phyloP scores from a whole-genome alignment of 1,139 yeast genomes.

The Zygoascus meyerae region DNA sequence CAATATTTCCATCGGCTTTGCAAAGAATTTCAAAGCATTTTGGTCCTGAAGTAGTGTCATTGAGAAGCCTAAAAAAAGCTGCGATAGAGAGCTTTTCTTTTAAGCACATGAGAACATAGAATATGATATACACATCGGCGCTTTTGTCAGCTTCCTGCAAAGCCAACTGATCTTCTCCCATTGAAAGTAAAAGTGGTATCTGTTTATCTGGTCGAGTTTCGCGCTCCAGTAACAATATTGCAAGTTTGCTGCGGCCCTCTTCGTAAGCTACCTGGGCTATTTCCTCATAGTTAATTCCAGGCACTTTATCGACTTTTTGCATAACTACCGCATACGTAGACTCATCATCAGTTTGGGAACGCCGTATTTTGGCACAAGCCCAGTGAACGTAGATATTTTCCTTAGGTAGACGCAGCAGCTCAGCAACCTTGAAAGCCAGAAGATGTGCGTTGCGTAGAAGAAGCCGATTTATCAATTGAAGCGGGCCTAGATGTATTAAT shows the following conservation, averaged over 20 bases:
- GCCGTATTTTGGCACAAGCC: conserved; percentile 70
- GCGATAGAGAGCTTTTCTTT: conserved; percentile 45
- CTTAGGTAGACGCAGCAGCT: conserved; percentile 46
- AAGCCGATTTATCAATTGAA: conserved; percentile 52
- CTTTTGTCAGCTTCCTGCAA: conserved; percentile 62
- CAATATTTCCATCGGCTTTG: conserved; percentile 25
- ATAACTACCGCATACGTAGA: conserved; percentile 50
- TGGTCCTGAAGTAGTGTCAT: conserved; percentile 40
- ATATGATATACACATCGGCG: conserved; percentile 58
- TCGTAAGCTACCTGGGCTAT: conserved; percentile 69
- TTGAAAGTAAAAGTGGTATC: conserved; percentile 56
- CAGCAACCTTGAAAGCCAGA: conserved; percentile 57
- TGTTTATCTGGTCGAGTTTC: conserved; percentile 65
- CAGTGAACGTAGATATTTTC: conserved; percentile 65
- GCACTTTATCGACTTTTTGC: conserved; percentile 38
- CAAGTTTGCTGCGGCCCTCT: conserved; percentile 72
- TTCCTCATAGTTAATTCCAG: conserved; percentile 51
- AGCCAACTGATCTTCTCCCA: conserved; percentile 71
- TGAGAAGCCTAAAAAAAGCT: conserved; percentile 50
- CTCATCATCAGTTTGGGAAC: conserved; percentile 53
- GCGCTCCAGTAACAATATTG: conserved; percentile 57
- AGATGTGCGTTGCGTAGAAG: conserved; percentile 57
- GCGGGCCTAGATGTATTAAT: conserved; percentile 36
- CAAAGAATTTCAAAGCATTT: conserved; percentile 42
- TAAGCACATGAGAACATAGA: conserved; percentile 53